Base-by-base conservation (phyloP, 2,329 filamentous ascomycete species). In the Acarospora socialis region DNA sequence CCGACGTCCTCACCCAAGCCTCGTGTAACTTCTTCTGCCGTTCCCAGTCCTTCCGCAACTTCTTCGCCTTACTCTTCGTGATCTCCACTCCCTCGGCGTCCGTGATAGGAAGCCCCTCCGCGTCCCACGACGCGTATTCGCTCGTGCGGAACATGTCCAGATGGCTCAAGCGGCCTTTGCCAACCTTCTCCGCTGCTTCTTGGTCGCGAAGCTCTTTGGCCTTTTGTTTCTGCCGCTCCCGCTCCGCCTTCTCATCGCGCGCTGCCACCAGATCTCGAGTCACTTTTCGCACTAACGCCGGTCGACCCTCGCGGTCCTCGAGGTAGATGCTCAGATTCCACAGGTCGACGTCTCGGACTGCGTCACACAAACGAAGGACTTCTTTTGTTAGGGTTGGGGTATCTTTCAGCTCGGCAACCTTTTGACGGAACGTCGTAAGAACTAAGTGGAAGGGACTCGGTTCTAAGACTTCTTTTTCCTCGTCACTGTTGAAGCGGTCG, bases 31-130 rank as follows among this genome's bases (percentile, higher is more conserved):
- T 92, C 66, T 84, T 90, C 61, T 94, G 87, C 51, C 67, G 75
- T 46, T 92, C 80, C 81, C 81, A 92, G 34, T 83, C 77, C 64
- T 94, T 94, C 58, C 66, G 76, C 45, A 93, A 55, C 61, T 82
- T 86, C 67, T 94, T 94, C 30, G 60, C 49, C 49, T 74, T 70
- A 37, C 69, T 79, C 64, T 93, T 93, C 4, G 81, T 70, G 21
- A 94, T 65, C 44, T 92, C 82, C 38, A 73, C 75, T 0, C 83
- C 84, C 19, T 81, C 74, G 39, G 72, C 74, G 51, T 84, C 72
- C 56, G 75, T 81, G 0, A 70, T 79, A 2, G 87, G 86, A 40
- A 93, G 40, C 0, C 86, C 86, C 35, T 87, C 77, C 4, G 68
- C 75, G 49, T 93, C 83, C 81, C 82, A 93, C 12, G 69, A 81